Evolutionary conservation across 129 eudicot genomes (phyloP), one percentile per base, ranked within the genome.

Genomic region (Gnaphalium uliginosum): DNA sequence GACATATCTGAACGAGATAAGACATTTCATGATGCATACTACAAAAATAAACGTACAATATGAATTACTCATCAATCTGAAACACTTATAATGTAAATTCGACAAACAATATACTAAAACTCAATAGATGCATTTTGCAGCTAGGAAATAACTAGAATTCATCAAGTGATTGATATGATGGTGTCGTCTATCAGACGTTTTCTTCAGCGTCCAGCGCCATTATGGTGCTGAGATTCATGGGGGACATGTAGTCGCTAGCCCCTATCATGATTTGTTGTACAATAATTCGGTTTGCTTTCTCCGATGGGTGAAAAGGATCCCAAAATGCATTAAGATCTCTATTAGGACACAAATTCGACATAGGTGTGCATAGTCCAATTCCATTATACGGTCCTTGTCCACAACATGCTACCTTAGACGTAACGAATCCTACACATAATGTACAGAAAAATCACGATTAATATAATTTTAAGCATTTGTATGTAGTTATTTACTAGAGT

Each of bases 351-450:
- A 84, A 58, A 71, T 80, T 84, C 37, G 87, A 84, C 48, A 26
- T 7, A 2, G 63, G 62, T 13, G 85, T 84, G 77, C 87, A 84
- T 29, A 80, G 73, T 61, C 87, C 87, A 8, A 84, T 33, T 69
- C 87, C 87, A 8, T 84, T 84, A 46, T 80, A 80, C 10, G 85
- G 85, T 35, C 87, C 87, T 80, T 84, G 87, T 46, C 87, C 87
- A 67, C 87, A 84, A 76, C 87, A 84, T 24, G 87, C 87, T 72
- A 39, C 17, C 56, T 76, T 80, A 0, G 82, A 4, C 0, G 79
- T 76, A 50, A 76, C 73, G 35, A 84, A 84, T 50, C 87, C 87
- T 84, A 59, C 72, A 7, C 59, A 2, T n/a, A 63, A 50, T 57
- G 3, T 22, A 39, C 9, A 23, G 18, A 0, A 22, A 75, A 2